phyloP scores from a whole-genome alignment of 495 filamentous ascomycete species.

The Aspergillus ostianus region DNA sequence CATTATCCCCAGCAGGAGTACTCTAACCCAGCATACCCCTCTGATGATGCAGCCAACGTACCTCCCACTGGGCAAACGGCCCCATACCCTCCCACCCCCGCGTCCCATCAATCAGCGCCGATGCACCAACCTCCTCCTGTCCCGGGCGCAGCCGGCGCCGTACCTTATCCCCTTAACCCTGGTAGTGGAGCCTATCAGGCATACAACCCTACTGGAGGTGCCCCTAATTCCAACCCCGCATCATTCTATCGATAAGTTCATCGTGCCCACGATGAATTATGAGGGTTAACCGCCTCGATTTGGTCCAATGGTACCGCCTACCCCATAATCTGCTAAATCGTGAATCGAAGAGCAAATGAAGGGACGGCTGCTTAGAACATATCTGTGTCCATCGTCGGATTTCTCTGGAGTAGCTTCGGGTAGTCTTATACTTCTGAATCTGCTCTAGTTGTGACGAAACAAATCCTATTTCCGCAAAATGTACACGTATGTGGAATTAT shows the following conservation, averaged over 20 bases:
- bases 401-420: not conserved
- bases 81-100: conserved; percentile 44
- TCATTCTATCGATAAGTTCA: conserved; percentile 40
- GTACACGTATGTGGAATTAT: not conserved
- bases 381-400: not conserved
- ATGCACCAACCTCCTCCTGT: conserved; percentile 46
- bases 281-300: not conserved
- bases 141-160: conserved; percentile 39
- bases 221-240: conserved; percentile 38
- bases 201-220: conserved; percentile 44
- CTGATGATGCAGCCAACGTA: conserved; percentile 49
- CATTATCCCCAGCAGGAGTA: conserved; percentile 48
- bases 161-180: conserved; percentile 44
- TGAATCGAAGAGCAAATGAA: not conserved
- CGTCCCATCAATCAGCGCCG: conserved; percentile 48
- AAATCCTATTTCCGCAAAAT: not conserved
- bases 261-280: not conserved
- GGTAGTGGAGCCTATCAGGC: conserved; percentile 46
- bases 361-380: not conserved
- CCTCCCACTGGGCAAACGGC: conserved; percentile 37
- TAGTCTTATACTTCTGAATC: too few relatives aligned
- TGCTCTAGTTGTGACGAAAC: not conserved
- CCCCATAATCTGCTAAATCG: not conserved
- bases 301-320: not conserved
- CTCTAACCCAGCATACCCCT: conserved; percentile 57